A percentile compares a stretch with the other conserved stretches of the same genome.
phyloP scores from a whole-genome alignment of 495 filamentous ascomycete species.

The Podospora comata region DNA sequence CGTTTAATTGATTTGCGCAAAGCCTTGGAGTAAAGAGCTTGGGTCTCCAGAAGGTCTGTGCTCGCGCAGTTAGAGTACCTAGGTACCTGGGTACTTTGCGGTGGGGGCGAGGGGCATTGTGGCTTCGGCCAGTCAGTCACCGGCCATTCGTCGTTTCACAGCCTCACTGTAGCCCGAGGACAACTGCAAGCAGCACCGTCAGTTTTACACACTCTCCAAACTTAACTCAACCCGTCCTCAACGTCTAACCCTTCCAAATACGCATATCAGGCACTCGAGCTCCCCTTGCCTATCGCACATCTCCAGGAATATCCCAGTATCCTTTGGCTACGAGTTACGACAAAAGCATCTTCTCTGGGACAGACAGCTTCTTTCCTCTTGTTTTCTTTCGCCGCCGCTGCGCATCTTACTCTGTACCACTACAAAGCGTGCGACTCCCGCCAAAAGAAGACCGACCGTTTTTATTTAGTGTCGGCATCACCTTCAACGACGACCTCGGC shows the following conservation, averaged over 20 bases:
- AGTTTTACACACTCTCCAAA: not conserved
- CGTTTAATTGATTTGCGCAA: constrained; percentile 23
- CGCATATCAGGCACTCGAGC: not conserved
- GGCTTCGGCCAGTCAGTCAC: constrained; percentile 17
- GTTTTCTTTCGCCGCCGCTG: not conserved
- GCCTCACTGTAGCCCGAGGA: not conserved
- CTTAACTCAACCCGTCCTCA: not conserved
- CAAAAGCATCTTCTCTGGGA: not conserved
- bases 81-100: not conserved
- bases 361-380: not conserved
- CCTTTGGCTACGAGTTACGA: not conserved
- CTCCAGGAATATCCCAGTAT: not conserved
- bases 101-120: not conserved
- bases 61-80: not conserved
- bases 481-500: not conserved
- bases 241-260: not conserved
- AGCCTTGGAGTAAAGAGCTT: not conserved
- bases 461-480: constrained; percentile 36
- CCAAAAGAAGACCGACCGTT: constrained; percentile 33
- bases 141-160: not conserved
- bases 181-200: not conserved
- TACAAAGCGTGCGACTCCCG: not conserved
- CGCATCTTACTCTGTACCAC: not conserved
- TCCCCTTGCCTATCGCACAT: not conserved
- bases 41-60: not conserved